Evolutionary conservation across 495 filamentous ascomycete species (phyloP), one percentile per base, ranked within the genome.

Genomic region (Collariella sp.): DNA sequence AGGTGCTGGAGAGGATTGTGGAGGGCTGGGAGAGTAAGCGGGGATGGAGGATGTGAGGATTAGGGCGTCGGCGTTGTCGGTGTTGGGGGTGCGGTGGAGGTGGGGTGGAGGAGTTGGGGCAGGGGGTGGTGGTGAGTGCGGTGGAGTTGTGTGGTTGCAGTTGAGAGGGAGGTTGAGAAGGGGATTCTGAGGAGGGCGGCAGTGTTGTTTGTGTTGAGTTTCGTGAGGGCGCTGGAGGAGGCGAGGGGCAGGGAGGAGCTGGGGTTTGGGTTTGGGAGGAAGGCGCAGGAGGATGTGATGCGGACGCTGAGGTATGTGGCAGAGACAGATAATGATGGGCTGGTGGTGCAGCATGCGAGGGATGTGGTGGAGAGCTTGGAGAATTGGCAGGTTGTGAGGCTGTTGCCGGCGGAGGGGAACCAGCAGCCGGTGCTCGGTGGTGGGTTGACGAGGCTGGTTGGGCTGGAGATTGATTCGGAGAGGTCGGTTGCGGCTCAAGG

Each of bases 171-270:
- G 7, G 54, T 70, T 0, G 87, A 86, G 60, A 80, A 77, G 36
- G 85, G 82, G 0, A 91, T 93, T 31, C 65, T 94, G 23, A 72
- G 89, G 20, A 77, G 89, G 7, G 81, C 88, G 22, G 88, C 88
- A 3, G 81, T 83, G 0, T 61, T 91, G 16, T 69, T 89, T 11
- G 67, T 93, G 18, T 69, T 89, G 34, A 80, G 79, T 45, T 77
- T 90, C 38, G 65, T 93, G 20, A 79, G 74, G 57, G 80, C 83
- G 1, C 64, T 91, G 36, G 84, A 87, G 47, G 66, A 71, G 7
- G 79, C 77, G 4, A 73, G 76, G 4, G 73, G 82, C 57, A 65
- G 77, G 11, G 72, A 59, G 35, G 74, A 72, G 29, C 56, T 81
- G 7, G 79, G 79, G 4, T 84, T 88, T 58, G 79, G 81, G 2